Base-by-base conservation (phyloP, 1,284 basidiomycete species). In the Malassezia arunalokei region DNA sequence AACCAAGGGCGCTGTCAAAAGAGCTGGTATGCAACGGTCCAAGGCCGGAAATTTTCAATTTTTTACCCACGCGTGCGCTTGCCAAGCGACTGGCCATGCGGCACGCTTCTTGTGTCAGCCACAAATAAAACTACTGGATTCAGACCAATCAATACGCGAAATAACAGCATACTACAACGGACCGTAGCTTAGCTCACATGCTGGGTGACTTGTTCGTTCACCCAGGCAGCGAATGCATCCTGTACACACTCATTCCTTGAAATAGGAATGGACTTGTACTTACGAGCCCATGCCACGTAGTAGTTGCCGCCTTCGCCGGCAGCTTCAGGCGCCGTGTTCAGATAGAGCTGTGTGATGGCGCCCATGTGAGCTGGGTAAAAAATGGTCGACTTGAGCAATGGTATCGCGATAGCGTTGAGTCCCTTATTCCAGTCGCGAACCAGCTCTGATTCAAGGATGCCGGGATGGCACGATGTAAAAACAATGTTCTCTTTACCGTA, bases 341-440 rank as follows among this genome's bases (percentile, higher is more conserved):
- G 60, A 51, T 60, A 65, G 8, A 68, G 49, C 52, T 64, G 62
- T 0, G 65, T 65, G 5, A 62, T 44, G 12, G 56, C 56, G 20
- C 65, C 65, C n/a, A 60, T 40, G 6, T 51, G 37, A 1, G 51
- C 54, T 2, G 63, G 60, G 0, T 54, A 54, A 4, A 49, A 24
- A 6, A 54, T 7, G 4, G 14, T 6, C 3, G 11, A 20, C 15
- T 31, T 6, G 8, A 45, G 12, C 8, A 48, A n/a, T 3, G 29
- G 20, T 35, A 42, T 39, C 5, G 43, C 7, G 6, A 29, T 12
- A 9, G n/a, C 17, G 5, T 30, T 7, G 12, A 48, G 4, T 2
- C 46, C 46, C 37, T 29, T n/a, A 15, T 3, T 33, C 33, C 42
- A 54, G n/a, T 49, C 46, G 8, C 46, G 52, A 12, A 30, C 42